Evolutionary conservation across 495 filamentous ascomycete species (phyloP).

Genomic region (Clohesyomyces aquaticus): DNA sequence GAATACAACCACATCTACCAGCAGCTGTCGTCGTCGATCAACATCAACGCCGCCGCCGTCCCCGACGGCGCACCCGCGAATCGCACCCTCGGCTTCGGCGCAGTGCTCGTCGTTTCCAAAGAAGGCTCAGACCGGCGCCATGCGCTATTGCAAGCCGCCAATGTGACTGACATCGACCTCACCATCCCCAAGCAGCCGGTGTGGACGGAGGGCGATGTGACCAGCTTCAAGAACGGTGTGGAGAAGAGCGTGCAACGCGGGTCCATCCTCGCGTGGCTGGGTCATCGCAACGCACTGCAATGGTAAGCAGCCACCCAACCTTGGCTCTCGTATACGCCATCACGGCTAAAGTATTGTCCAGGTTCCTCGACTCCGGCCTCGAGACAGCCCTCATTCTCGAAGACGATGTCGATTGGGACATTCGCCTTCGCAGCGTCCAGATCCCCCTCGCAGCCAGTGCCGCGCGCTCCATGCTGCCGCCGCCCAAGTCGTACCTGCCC

Average conservation of each 20-base stretch:
- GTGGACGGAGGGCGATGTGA: slow-evolving; percentile 45
- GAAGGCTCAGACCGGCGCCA: slow-evolving; percentile 39
- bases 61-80: slow-evolving; percentile 28
- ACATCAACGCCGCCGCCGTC: too few relatives aligned
- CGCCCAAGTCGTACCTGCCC: slow-evolving; percentile 14
- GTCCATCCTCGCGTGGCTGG: slow-evolving; percentile 45
- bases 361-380: slow-evolving; percentile 49
- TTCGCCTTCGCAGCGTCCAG: slow-evolving; percentile 45
- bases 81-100: slow-evolving; percentile 41
- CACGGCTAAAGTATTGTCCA: slow-evolving; percentile 20
- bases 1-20: slow-evolving; percentile 25
- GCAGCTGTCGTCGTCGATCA: slow-evolving; percentile 16
- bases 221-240: slow-evolving; percentile 28
- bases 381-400: slow-evolving; percentile 54
- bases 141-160: slow-evolving; percentile 43
- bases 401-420: slow-evolving; percentile 56
- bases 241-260: slow-evolving; percentile 40
- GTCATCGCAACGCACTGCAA: slow-evolving; percentile 44
- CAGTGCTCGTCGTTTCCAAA: slow-evolving; percentile 45
- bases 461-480: slow-evolving; percentile 34
- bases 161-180: slow-evolving; percentile 46
- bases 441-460: slow-evolving; percentile 43
- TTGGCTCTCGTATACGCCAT: background rate
- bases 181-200: slow-evolving; percentile 45
- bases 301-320: slow-evolving; percentile 30